Percentiles rank a stretch among this genome's conserved stretches.
Evolutionary conservation across 208 protist genomes (phyloP).

Genomic region (Trypanosoma avium): DNA sequence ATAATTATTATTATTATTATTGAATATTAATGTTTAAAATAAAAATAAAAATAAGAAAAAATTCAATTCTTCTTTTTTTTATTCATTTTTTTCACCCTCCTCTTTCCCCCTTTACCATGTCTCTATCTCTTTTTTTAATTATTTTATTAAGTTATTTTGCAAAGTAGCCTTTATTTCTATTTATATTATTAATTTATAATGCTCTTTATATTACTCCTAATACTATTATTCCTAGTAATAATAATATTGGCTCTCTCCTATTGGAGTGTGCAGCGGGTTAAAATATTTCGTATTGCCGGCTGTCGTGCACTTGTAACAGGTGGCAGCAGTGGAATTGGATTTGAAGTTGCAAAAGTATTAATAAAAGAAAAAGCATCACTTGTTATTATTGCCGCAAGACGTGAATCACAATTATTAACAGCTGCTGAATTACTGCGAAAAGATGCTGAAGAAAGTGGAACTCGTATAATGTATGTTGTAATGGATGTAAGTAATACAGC

Average conservation of each 20-base stretch:
- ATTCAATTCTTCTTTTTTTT: no score
- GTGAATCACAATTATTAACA: slow-evolving; percentile 49
- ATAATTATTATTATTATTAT: no score
- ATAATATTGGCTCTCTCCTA: slow-evolving; percentile 27
- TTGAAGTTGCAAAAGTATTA: slow-evolving; percentile 66
- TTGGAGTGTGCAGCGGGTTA: slow-evolving; percentile 63
- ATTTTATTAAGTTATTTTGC: no score
- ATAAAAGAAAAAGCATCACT: slow-evolving; percentile 38
- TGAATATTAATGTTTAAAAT: no score
- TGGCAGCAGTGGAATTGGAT: slow-evolving; percentile 83
- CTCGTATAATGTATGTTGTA: slow-evolving; percentile 58
- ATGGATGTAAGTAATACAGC: slow-evolving; percentile 78
- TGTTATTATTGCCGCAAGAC: slow-evolving; percentile 75
- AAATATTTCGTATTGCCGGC: slow-evolving; percentile 30
- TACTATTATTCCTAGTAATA: no score
- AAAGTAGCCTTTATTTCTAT: no score
- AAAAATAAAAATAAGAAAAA: no score
- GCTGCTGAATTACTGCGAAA: slow-evolving; percentile 49
- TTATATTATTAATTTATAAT: no score
- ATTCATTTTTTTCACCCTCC: slow-evolving; percentile 12
- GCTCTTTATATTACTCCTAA: no score
- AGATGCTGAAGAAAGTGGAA: slow-evolving; percentile 31
- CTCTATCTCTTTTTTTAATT: slow-evolving; percentile 14
- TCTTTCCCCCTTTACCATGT: slow-evolving; percentile 17
- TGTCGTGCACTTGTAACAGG: slow-evolving; percentile 81